Base-by-base conservation (phyloP, 2,329 filamentous ascomycete species). In the Xenoacremonium recifei region DNA sequence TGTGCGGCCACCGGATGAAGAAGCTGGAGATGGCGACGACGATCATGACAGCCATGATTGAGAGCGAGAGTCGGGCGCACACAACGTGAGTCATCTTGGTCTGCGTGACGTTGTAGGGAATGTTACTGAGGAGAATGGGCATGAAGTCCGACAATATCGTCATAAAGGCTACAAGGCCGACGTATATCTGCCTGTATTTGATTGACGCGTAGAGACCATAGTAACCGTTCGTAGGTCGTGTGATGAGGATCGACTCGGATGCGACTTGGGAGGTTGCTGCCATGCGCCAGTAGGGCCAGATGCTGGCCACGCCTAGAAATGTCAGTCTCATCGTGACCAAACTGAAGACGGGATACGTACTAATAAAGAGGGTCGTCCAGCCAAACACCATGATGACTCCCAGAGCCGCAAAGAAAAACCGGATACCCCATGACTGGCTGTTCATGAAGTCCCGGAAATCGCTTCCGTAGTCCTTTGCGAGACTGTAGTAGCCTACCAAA, bases 101-200 rank as follows among this genome's bases (percentile, higher is more conserved):
- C 38, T 72, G 68, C 0, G 67, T 65, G 3, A 68, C 61, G 39
- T 65, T 70, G 54, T 72, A 74, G 1, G 73, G 69, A 2, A 77
- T 64, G 45, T 75, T 76, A 49, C 71, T 64, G 3, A 78, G 63
- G 2, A 73, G 60, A 16, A 76, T 60, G 2, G 73, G 74, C n/a
- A 78, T 66, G 35, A 75, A 68, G 36, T 78, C 73, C 17, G 72
- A 66, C 3, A 76, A 58, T 17, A 76, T 64, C 4, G 70, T 62
- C 35, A 70, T 67, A 5, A 68, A 47, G 1, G 70, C 66, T 9
- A 71, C 64, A 11, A 65, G 40, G 18, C 66, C 60, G 1, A 73
- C 61, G 44, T 72, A 72, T 6, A 48, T 63, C 60, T 45, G 54
- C 3, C 49, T 36, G n/a, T 58, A 51, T 29, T 56, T 57, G 20